Conservation (phyloP, 108 stramenopile genomes). For the Cyclostephanos invisitatus region DNA sequence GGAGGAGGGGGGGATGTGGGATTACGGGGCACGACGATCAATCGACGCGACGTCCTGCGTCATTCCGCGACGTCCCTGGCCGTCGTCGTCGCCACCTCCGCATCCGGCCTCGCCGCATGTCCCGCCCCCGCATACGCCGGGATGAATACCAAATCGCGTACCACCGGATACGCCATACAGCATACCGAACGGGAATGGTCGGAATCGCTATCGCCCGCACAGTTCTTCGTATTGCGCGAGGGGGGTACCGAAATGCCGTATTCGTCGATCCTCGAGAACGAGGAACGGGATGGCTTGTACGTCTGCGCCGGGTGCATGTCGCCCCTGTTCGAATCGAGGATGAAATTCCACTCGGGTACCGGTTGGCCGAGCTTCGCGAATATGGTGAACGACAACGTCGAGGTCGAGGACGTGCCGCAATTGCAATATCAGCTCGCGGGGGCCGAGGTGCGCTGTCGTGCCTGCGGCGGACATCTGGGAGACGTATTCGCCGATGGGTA, state of each 20-base stretch:
- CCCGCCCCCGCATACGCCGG: conserved; percentile 13
- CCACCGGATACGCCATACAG: conserved; percentile 60
- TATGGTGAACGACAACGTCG: conserved; percentile 53
- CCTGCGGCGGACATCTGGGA: conserved; percentile 89
- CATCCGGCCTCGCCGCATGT: background rate
- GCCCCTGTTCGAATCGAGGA: conserved; percentile 68
- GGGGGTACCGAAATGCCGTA: conserved; percentile 81
- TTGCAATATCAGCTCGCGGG: conserved; percentile 63
- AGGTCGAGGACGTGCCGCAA: conserved; percentile 69
- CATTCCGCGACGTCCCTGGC: no score
- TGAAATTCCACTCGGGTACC: conserved; percentile 65
- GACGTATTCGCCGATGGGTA: conserved; percentile 85
- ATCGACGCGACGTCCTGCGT: no score
- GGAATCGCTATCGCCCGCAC: conserved; percentile 50
- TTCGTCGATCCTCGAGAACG: conserved; percentile 66
- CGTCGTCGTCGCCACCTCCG: no score
- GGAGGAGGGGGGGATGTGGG: no score
- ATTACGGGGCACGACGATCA: no score
- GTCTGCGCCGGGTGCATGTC: conserved; percentile 81
- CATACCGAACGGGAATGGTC: conserved; percentile 74
- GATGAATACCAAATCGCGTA: conserved; percentile 37
- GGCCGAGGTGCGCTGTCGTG: conserved; percentile 78
- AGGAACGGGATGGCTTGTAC: conserved; percentile 71
- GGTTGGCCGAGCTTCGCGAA: conserved; percentile 75
- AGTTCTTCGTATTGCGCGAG: conserved; percentile 71